A percentile compares a stretch with the other conserved stretches of the same genome.
These are phyloP conservation scores for Stagonosporopsis rhizophila DNA, from an alignment of 2,329 filamentous ascomycete genomes.

Conservation along the genomic window DNA sequence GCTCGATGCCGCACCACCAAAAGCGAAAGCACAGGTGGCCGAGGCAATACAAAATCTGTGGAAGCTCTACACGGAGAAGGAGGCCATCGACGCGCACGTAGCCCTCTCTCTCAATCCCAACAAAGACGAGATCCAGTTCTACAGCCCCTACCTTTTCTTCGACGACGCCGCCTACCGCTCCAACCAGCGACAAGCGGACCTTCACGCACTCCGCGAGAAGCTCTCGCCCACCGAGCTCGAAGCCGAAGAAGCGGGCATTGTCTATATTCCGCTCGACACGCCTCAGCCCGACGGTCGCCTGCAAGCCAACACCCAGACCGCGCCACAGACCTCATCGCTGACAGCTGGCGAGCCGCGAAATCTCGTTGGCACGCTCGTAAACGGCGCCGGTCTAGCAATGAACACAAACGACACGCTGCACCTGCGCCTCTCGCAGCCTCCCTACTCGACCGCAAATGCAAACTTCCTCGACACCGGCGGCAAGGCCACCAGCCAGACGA, in stretches of 20 bases:
- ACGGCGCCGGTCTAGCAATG: slow-evolving; percentile 89
- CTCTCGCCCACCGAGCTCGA: slow-evolving; percentile 62
- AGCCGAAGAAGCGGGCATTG: slow-evolving; percentile 74
- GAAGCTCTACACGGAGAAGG: slow-evolving; percentile 67
- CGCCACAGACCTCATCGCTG: slow-evolving; percentile 8
- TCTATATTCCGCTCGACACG: slow-evolving; percentile 70
- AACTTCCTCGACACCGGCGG: slow-evolving; percentile 93
- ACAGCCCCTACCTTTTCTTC: slow-evolving; percentile 67
- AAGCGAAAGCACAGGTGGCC: slow-evolving; percentile 55
- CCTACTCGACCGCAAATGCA: slow-evolving; percentile 64
- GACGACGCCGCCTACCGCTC: slow-evolving; percentile 74
- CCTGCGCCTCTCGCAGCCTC: slow-evolving; percentile 62
- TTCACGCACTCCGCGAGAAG: slow-evolving; percentile 65
- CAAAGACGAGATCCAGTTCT: slow-evolving; percentile 57
- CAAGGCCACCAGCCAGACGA: slow-evolving; percentile 83
- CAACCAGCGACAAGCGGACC: slow-evolving; percentile 65
- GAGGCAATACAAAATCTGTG: slow-evolving; percentile 63
- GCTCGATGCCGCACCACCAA: slow-evolving; percentile 56
- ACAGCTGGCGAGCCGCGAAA: slow-evolving; percentile 49
- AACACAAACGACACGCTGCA: slow-evolving; percentile 84
- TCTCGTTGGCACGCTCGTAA: slow-evolving; percentile 83
- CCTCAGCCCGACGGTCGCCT: slow-evolving; percentile 18
- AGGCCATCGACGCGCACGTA: slow-evolving; percentile 68
- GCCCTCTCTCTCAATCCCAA: slow-evolving; percentile 51
- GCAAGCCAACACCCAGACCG: slow-evolving; percentile 7